Evolutionary conservation across 2,329 filamentous ascomycete species (phyloP).

Genomic region (Fusarium agapanthi): DNA sequence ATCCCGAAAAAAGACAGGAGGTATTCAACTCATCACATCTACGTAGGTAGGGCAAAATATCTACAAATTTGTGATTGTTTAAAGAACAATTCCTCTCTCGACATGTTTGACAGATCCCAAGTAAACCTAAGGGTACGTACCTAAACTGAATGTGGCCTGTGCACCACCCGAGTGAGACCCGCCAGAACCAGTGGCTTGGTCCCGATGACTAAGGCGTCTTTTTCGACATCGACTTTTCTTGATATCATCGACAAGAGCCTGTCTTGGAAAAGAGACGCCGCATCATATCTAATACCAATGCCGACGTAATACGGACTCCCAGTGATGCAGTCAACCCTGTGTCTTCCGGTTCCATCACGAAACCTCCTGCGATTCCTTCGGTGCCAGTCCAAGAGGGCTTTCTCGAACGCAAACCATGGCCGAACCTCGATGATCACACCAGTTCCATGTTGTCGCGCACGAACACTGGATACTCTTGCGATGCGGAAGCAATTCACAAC

Average conservation of each 20-base stretch:
- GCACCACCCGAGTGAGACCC: not conserved
- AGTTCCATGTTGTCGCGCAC: conserved; percentile 31
- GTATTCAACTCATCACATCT: not conserved
- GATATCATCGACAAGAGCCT: conserved; percentile 27
- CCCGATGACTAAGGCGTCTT: conserved; percentile 28
- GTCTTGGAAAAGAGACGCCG: not conserved
- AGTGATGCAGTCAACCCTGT: conserved; percentile 57
- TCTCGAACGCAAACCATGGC: conserved; percentile 58
- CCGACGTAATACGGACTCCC: conserved; percentile 18
- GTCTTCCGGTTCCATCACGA: conserved; percentile 59
- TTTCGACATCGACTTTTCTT: conserved; percentile 31
- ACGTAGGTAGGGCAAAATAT: not conserved
- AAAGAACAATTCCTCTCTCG: not conserved
- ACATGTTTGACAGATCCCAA: not conserved
- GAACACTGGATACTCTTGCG: conserved; percentile 13
- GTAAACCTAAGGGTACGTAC: too few species aligned
- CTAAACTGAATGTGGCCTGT: conserved; percentile 6
- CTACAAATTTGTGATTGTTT: not conserved
- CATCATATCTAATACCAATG: conserved; percentile 24
- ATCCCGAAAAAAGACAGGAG: not conserved
- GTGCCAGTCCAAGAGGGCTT: conserved; percentile 70
- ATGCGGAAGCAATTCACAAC: conserved; percentile 21
- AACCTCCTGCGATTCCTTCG: conserved; percentile 77
- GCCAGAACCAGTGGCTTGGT: conserved; percentile 20
- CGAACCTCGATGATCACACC: conserved; percentile 19